These are phyloP conservation scores for Alternaria gansuensis DNA, from an alignment of 2,329 filamentous ascomycete species.

Conservation along the genomic window DNA sequence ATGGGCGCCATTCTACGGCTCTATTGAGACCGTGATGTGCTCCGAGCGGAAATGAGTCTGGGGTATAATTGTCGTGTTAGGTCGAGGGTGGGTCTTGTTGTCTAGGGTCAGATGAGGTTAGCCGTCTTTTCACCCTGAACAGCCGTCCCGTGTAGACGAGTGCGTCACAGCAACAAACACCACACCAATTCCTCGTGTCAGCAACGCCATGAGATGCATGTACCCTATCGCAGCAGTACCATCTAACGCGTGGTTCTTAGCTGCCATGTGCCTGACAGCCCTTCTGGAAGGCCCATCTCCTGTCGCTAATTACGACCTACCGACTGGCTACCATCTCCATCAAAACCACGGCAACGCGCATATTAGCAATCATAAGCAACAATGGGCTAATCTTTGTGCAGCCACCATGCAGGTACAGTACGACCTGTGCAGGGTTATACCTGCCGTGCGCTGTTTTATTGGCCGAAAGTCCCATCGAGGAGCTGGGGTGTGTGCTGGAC, in stretches of 20 bases:
- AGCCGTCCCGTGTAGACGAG: constrained; percentile 9
- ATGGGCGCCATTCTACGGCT: constrained; percentile 35
- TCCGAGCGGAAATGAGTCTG: constrained; percentile 46
- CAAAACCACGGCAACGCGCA: constrained; percentile 15
- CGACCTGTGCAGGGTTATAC: constrained; percentile 20
- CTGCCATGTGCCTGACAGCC: constrained; percentile 2
- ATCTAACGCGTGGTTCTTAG: neutral
- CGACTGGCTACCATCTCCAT: constrained; percentile 8
- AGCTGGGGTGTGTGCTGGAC: constrained; percentile 22
- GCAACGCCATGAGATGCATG: constrained; percentile 3
- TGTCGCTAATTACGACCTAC: constrained; percentile 9
- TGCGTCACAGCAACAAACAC: constrained; percentile 24
- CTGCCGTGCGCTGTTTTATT: constrained; percentile 27
- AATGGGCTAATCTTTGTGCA: constrained; percentile 30
- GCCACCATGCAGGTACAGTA: constrained; percentile 37
- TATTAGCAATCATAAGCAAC: constrained; percentile 22
- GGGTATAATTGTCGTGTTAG: constrained; percentile 30
- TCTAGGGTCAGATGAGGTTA: constrained; percentile 13
- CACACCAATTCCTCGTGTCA: constrained; percentile 14
- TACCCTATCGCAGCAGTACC: constrained; percentile 2
- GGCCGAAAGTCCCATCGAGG: constrained; percentile 27
- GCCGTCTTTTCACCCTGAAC: constrained; percentile 16
- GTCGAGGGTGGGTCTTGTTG: constrained; percentile 4
- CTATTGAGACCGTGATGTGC: constrained; percentile 38
- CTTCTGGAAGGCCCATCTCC: constrained; percentile 2